Conservation (phyloP, 2,329 filamentous ascomycete species). For the Diaporthe longicolla region DNA sequence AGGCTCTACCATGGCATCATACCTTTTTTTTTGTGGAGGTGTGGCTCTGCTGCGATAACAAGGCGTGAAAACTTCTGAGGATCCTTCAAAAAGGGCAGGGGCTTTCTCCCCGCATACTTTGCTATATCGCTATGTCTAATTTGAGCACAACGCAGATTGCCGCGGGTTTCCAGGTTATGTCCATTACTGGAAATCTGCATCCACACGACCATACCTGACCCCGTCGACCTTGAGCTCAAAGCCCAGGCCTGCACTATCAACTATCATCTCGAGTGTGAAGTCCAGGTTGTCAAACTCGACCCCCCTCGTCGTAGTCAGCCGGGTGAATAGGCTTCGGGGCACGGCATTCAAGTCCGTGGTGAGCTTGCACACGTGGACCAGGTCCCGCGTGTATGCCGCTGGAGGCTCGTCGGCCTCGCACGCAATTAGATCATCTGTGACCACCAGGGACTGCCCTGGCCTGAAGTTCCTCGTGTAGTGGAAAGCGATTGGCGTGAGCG, state of each 20-base stretch:
- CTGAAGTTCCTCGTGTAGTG: slow-evolving; percentile 90
- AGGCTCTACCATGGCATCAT: neutral
- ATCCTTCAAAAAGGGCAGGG: neutral
- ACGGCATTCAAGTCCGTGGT: slow-evolving; percentile 86
- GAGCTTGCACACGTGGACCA: slow-evolving; percentile 82
- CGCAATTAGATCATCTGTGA: slow-evolving; percentile 85
- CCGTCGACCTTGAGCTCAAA: slow-evolving; percentile 87
- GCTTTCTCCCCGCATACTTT: neutral
- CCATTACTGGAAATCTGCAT: slow-evolving; percentile 80
- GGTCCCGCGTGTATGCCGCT: slow-evolving; percentile 69
- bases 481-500: slow-evolving; percentile 81
- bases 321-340: slow-evolving; percentile 79
- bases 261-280: slow-evolving; percentile 86
- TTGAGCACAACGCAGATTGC: neutral
- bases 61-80: neutral
- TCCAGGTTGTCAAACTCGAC: slow-evolving; percentile 87
- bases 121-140: slow-evolving; percentile 2
- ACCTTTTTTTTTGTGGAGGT: neutral
- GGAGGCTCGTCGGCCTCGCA: slow-evolving; percentile 79
- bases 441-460: slow-evolving; percentile 80
- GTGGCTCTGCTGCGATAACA: no score
- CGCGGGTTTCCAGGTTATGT: neutral
- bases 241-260: slow-evolving; percentile 81
- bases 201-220: slow-evolving; percentile 81
- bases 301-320: slow-evolving; percentile 82